Evolutionary conservation across 108 stramenopile genomes (phyloP).

Genomic region (Fragilaria radians): DNA sequence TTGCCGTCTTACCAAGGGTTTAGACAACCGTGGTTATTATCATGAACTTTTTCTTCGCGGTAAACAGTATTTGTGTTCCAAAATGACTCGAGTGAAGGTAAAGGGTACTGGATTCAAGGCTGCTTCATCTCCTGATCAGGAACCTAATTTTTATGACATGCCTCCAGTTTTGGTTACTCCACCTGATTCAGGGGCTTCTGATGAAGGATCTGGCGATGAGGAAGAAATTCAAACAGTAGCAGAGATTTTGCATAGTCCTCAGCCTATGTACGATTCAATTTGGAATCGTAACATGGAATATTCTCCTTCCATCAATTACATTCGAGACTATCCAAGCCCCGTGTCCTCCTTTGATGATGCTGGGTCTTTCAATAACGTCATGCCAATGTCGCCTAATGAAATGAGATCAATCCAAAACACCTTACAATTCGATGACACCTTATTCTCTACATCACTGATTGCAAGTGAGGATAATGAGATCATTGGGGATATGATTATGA

Average conservation of each 20-base stretch:
- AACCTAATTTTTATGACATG: conserved; percentile 71
- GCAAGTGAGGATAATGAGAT: too few species aligned
- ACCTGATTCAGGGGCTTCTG: neutral
- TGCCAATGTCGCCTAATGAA: neutral
- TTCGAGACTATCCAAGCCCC: conserved; percentile 1
- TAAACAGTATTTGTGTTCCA: conserved; percentile 28
- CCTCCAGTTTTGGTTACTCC: conserved; percentile 27
- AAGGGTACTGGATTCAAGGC: conserved; percentile 73
- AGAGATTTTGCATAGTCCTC: too few species aligned
- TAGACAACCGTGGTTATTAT: conserved; percentile 38
- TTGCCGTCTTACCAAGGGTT: conserved; percentile 24
- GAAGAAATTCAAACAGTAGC: neutral
- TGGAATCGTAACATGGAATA: neutral
- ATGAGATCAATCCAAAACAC: neutral
- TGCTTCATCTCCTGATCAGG: conserved; percentile 35
- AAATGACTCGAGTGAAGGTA: conserved; percentile 56
- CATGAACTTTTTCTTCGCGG: conserved; percentile 64
- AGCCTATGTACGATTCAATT: neutral
- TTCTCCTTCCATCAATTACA: neutral
- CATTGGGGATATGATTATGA: conserved; percentile 16
- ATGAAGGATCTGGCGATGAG: conserved; percentile 6
- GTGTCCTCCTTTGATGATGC: neutral
- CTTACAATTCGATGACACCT: neutral
- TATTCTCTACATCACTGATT: neutral
- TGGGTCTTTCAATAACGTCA: neutral